Base-by-base conservation (phyloP, 306 rosid genomes). In the Rosa chinensis region DNA sequence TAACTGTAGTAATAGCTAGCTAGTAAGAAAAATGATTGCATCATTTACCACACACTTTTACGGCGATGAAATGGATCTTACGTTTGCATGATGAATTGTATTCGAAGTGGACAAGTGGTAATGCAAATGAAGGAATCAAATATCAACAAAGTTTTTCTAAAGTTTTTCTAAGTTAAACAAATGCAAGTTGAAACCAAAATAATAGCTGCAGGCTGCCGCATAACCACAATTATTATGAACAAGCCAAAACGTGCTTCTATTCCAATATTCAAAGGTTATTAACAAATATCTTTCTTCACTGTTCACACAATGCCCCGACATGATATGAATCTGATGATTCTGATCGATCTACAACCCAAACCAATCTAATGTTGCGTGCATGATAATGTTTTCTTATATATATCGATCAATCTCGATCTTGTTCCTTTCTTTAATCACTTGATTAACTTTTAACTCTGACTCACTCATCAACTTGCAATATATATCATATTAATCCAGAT, bases 211-310 rank as follows among this genome's bases (percentile, higher is more conserved):
- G 72, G 61, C 72, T 10, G 72, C 72, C 72, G 48, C 72, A 63
- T 47, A 28, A 23, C 35, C 9, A 10, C 4, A 45, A 18, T 32
- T 44, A 63, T 76, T 20, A 76, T 6, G 28, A 63, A 62, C 62
- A 49, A 76, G 47, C 61, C 61, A 76, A 76, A 76, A 45, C 79
- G 79, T 76, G 79, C 59, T 18, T 76, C 20, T 62, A 45, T 45
- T 76, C 62, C 37, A 4, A 28, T 50, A 48, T 71, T 48, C 25
- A 48, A 49, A 28, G 49, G 21, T 17, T 16, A 35, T 5, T 62
- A 5, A 20, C 9, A 28, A 13, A 28, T 32, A 6, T 5, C 2
- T 25, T 17, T n/a, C n/a, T 32, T 32, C 35, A 13, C 18, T 4
- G 61, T 20, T 5, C 25, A 58, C 59, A 17, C 6, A 66, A 39